Percentiles rank a stretch among this genome's conserved stretches.
phyloP scores from a whole-genome alignment of 2,329 filamentous ascomycete genomes.

The Pseudogymnoascus sp. region DNA sequence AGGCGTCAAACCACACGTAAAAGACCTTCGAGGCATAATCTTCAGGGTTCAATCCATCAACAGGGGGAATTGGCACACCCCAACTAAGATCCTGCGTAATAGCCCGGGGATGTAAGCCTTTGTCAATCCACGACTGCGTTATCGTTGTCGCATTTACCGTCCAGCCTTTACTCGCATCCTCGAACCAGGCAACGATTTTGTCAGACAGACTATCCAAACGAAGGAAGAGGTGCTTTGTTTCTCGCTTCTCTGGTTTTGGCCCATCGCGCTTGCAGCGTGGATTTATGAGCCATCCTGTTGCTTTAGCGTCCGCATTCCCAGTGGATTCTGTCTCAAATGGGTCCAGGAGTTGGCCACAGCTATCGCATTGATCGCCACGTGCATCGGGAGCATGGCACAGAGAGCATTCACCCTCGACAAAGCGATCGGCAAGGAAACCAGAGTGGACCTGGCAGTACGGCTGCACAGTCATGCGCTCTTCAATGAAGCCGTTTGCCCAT shows the following conservation, averaged over 20 bases:
- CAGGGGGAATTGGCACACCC: conserved; percentile 25
- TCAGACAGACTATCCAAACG: conserved; percentile 41
- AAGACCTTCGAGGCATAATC: conserved; percentile 58
- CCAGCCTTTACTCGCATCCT: conserved; percentile 34
- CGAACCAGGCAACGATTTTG: conserved; percentile 35
- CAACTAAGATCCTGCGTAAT: conserved; percentile 59
- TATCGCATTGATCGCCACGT: conserved; percentile 36
- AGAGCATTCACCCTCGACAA: background rate
- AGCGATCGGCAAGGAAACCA: background rate
- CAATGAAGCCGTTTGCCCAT: background rate
- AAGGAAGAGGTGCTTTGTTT: conserved; percentile 43
- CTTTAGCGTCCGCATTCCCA: background rate
- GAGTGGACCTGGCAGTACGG: background rate
- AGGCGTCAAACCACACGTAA: conserved; percentile 74
- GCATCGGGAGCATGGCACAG: background rate
- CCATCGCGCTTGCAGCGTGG: conserved; percentile 43
- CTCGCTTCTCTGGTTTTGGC: conserved; percentile 36
- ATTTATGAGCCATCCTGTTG: conserved; percentile 34
- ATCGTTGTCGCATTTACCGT: conserved; percentile 41
- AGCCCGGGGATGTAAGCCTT: conserved; percentile 71
- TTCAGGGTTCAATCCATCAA: conserved; percentile 36
- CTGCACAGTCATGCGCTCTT: background rate
- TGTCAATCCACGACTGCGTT: conserved; percentile 49
- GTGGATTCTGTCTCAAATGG: conserved; percentile 47
- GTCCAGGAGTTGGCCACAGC: conserved; percentile 54